Evolutionary conservation across 768 basidiomycete species (phyloP).

Genomic region (Pisolithus sp.): DNA sequence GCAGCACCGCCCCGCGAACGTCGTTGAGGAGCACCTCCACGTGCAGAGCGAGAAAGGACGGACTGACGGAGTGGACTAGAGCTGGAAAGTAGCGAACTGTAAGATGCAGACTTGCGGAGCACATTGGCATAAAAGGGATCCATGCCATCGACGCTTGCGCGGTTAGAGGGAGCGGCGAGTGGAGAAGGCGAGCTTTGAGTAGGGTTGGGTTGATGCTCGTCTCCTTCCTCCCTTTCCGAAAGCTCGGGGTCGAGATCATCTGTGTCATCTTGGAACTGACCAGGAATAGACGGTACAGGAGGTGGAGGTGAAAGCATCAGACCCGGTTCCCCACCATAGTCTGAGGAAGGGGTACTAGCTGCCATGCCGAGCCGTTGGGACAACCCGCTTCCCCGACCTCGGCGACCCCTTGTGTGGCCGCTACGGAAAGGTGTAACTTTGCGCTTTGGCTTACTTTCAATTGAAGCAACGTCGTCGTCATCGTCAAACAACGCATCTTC

Average conservation of each 20-base stretch:
- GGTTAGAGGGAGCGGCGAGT: constrained; percentile 43
- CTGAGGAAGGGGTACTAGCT: constrained; percentile 44
- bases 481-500: constrained; percentile 44
- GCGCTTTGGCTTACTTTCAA: constrained; percentile 30
- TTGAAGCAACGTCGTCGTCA: constrained; percentile 29
- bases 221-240: constrained; percentile 23
- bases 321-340: constrained; percentile 30
- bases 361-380: constrained; percentile 59
- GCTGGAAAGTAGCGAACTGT: constrained; percentile 36
- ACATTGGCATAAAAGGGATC: constrained; percentile 81
- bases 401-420: constrained; percentile 39
- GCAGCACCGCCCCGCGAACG: constrained; percentile 61
- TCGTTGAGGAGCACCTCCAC: constrained; percentile 46
- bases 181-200: constrained; percentile 35
- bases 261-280: constrained; percentile 21
- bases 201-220: constrained; percentile 19
- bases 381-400: constrained; percentile 54
- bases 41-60: constrained; percentile 42
- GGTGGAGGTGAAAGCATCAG: constrained; percentile 22
- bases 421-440: constrained; percentile 53
- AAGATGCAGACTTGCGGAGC: constrained; percentile 48
- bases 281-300: constrained; percentile 29
- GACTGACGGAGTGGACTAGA: constrained; percentile 60
- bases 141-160: constrained; percentile 78
- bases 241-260: constrained; percentile 19